Evolutionary conservation across 805 yeast species (phyloP), one percentile per base, ranked within the genome.

Genomic region (Zygoascus flipseniorum): DNA sequence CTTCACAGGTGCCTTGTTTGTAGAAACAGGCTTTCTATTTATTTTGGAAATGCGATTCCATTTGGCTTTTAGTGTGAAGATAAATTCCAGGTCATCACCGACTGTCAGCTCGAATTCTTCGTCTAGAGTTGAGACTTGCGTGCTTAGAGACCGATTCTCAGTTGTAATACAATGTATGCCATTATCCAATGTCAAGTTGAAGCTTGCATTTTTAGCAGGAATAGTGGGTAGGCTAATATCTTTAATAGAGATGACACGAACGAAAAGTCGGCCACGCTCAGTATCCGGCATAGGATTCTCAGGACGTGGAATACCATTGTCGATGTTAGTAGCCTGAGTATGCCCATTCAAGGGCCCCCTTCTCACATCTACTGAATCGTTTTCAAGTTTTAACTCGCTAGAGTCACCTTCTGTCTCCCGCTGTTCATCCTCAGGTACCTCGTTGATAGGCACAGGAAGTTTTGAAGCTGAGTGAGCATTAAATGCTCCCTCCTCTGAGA

Each of bases 101-200:
- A 85, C 85, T 2, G 83, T 74, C 58, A 85, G 71, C 66, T 89
- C 97, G 65, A 88, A 88, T 63, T 90, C 97, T 62, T 86, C 88
- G 48, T 78, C 79, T 47, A 87, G 68, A 18, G 67, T 54, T 5
- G 72, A 63, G 16, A 56, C 54, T 9, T 13, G 10, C 35, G 63
- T 61, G 2, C 61, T 60, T 6, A 77, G 50, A 0, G 63, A 57
- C 43, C 65, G 59, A 66, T 74, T 74, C 13, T 82, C 78, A 0
- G 95, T 88, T 47, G 81, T 78, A 50, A 86, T 76, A 53, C 87
- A 78, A 63, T 88, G 93, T 32, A 82, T 80, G 2, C 95, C 93
- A 64, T 88, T 88, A 65, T 88, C 96, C 55, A 83, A 70, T 16
- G 70, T 68, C 19, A 81, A 60, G 44, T 72, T 71, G 65, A 79